Evolutionary conservation across 2,329 filamentous ascomycete species (phyloP).

Genomic region (Dactylellina leptospora): DNA sequence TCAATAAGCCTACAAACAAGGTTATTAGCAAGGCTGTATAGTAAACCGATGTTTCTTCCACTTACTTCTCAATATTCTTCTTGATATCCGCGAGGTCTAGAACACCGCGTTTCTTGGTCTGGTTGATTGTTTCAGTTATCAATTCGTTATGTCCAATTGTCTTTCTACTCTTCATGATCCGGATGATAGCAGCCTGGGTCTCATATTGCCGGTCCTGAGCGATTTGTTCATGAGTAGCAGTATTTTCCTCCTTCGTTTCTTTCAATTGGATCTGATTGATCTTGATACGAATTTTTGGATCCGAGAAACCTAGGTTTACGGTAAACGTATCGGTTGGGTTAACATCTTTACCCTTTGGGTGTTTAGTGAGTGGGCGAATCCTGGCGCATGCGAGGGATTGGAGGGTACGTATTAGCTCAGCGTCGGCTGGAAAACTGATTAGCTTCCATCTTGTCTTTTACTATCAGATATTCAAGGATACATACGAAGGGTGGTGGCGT

Average conservation of each 20-base stretch:
- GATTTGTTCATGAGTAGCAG: slow-evolving; percentile 89
- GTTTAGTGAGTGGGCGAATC: slow-evolving; percentile 81
- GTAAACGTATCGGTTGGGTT: slow-evolving; percentile 80
- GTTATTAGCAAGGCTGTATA: slow-evolving; percentile 56
- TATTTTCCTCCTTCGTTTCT: slow-evolving; percentile 94
- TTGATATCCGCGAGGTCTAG: slow-evolving; percentile 90
- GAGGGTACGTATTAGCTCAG: slow-evolving; percentile 85
- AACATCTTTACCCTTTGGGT: slow-evolving; percentile 84
- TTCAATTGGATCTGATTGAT: slow-evolving; percentile 99
- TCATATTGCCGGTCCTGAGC: slow-evolving; percentile 91
- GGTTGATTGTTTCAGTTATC: slow-evolving; percentile 88
- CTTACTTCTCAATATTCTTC: slow-evolving; percentile 92
- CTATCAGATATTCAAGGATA: background rate
- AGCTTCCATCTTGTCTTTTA: background rate
- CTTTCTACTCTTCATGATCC: slow-evolving; percentile 96
- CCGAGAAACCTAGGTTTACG: slow-evolving; percentile 78
- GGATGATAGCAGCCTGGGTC: slow-evolving; percentile 93
- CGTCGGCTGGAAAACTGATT: slow-evolving; percentile 66
- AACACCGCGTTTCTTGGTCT: slow-evolving; percentile 85
- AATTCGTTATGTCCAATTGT: slow-evolving; percentile 84
- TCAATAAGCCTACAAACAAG: slow-evolving; percentile 75
- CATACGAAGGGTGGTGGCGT: slow-evolving; percentile 72
- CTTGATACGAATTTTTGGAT: slow-evolving; percentile 89
- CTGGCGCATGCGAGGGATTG: slow-evolving; percentile 95
- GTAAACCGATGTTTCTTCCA: no score